These are phyloP conservation scores for Sphagnum contortum DNA, from an alignment of 225 moss, liverwort and hornwort species.

Conservation along the genomic window DNA sequence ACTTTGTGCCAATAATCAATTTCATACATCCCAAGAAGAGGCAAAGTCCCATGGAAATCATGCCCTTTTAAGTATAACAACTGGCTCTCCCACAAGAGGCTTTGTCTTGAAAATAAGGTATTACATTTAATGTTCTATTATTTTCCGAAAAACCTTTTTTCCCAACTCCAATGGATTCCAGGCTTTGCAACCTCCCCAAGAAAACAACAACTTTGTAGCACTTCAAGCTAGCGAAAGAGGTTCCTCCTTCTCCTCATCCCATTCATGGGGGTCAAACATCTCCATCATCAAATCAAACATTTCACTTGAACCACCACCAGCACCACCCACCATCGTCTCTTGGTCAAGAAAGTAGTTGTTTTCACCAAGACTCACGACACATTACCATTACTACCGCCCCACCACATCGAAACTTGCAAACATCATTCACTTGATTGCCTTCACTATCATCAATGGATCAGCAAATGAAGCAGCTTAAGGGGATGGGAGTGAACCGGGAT, in stretches of 20 bases:
- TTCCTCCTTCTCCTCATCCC: not conserved
- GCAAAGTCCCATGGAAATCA: too few species aligned
- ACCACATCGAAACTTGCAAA: constrained; percentile 4
- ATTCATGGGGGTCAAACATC: constrained; percentile 9
- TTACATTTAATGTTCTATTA: too few species aligned
- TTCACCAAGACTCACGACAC: constrained; percentile 8
- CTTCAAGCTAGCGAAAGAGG: constrained; percentile 12
- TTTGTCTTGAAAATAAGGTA: too few species aligned
- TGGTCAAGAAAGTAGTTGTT: not conserved
- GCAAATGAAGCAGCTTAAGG: constrained; percentile 4
- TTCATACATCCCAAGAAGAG: too few species aligned
- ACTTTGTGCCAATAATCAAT: too few species aligned
- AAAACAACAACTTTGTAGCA: not conserved
- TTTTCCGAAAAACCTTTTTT: constrained; percentile 3
- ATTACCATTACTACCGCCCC: not conserved
- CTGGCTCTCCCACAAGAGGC: too few species aligned
- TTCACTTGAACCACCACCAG: not conserved
- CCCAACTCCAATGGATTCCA: constrained; percentile 1
- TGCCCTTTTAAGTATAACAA: too few species aligned
- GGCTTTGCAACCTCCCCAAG: not conserved
- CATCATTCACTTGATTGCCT: constrained; percentile 13
- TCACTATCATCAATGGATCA: constrained; percentile 5
- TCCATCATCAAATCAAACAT: constrained; percentile 13
- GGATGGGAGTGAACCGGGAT: constrained; percentile 4
- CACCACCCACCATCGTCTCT: constrained; percentile 4